Evolutionary conservation across 345 rosid species (phyloP).

Genomic region (Erysimum cheiranthoides): DNA sequence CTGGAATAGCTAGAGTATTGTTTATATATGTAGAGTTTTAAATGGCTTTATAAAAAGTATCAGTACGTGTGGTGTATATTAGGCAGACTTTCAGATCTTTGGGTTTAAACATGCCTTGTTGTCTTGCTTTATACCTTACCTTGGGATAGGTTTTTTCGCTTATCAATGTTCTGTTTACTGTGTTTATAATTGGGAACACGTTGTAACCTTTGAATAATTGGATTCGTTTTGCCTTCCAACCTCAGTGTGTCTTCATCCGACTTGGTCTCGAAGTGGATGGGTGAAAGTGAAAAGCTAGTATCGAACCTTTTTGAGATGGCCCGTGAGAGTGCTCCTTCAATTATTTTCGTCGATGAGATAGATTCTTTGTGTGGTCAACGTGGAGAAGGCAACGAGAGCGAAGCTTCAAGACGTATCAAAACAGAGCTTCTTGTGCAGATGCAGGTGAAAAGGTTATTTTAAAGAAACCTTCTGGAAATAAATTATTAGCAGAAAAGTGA

Average conservation of each 20-base stretch:
- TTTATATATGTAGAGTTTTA: not conserved
- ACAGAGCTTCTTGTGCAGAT: slow-evolving; percentile 97
- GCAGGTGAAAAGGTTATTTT: slow-evolving; percentile 64
- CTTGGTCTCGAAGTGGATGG: slow-evolving; percentile 97
- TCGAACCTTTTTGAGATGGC: slow-evolving; percentile 92
- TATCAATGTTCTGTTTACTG: not conserved
- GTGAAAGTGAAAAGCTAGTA: slow-evolving; percentile 94
- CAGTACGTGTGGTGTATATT: not conserved
- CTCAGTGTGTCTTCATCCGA: slow-evolving; percentile 88
- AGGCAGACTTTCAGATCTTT: not conserved
- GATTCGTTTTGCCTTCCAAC: slow-evolving; percentile 22
- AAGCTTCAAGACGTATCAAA: slow-evolving; percentile 93
- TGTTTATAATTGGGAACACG: slow-evolving; percentile 12
- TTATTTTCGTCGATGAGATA: slow-evolving; percentile 88
- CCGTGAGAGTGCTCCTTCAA: slow-evolving; percentile 91
- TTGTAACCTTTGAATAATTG: not conserved
- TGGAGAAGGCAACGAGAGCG: slow-evolving; percentile 94
- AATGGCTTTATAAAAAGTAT: not conserved
- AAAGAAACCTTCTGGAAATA: not conserved
- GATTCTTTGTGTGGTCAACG: slow-evolving; percentile 92
- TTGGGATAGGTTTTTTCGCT: not conserved
- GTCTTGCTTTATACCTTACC: not conserved
- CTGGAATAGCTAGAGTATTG: not conserved
- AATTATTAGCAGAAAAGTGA: slow-evolving; percentile 18
- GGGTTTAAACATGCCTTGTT: not conserved